A percentile compares a stretch with the other conserved stretches of the same genome.
These are phyloP conservation scores for Glaciozyma martinii DNA, from an alignment of 768 basidiomycete genomes.

Conservation along the genomic window DNA sequence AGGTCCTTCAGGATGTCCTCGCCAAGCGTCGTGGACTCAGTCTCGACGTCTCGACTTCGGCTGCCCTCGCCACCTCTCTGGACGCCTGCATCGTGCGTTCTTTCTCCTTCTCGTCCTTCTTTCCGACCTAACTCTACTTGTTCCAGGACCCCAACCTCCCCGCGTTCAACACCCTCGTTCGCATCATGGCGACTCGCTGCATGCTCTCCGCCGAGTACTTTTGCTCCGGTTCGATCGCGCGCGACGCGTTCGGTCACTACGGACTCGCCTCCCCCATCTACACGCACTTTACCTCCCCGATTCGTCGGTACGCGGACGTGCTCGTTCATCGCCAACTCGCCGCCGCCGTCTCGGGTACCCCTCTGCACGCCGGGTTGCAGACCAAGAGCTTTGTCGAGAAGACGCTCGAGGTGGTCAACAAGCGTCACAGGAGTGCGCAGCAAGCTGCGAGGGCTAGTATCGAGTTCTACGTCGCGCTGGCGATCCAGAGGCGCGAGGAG, in stretches of 20 bases:
- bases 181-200: conserved; percentile 97
- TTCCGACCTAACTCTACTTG: background rate
- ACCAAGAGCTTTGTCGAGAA: conserved; percentile 82
- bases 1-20: conserved; percentile 86
- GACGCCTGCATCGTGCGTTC: conserved; percentile 71
- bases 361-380: conserved; percentile 79
- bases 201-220: conserved; percentile 99
- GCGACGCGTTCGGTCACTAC: conserved; percentile 91
- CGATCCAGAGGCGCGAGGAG: conserved; percentile 48
- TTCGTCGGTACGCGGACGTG: conserved; percentile 91
- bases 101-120: background rate
- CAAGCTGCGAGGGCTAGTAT: conserved; percentile 95
- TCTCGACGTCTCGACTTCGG: conserved; percentile 83
- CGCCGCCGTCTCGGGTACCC: conserved; percentile 72
- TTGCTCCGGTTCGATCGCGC: conserved; percentile 83
- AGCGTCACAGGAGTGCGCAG: conserved; percentile 89
- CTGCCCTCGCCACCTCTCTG: conserved; percentile 74
- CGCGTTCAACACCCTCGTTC: conserved; percentile 91
- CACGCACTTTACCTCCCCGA: conserved; percentile 97
- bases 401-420: conserved; percentile 74
- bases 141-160: conserved; percentile 68
- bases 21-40: conserved; percentile 70
- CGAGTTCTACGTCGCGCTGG: conserved; percentile 93
- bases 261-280: conserved; percentile 96
- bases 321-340: conserved; percentile 87